These are phyloP conservation scores for Sugiyamaella japonica DNA, from an alignment of 1,139 yeast genomes.

Conservation along the genomic window DNA sequence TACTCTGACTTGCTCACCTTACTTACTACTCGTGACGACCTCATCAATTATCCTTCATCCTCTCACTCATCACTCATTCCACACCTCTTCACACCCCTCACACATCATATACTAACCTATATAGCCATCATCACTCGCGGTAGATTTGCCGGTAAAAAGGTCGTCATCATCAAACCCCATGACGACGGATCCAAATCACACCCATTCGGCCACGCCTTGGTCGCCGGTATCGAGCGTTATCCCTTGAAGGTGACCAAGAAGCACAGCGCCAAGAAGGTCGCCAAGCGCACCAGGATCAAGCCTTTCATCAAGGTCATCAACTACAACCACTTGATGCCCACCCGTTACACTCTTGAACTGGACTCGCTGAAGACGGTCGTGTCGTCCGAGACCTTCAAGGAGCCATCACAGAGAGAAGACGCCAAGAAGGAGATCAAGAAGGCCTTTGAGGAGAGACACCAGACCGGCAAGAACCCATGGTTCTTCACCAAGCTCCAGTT, in stretches of 20 bases:
- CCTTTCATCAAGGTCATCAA: conserved; percentile 98
- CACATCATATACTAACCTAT: conserved; percentile 7
- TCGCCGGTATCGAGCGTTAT: conserved; percentile 99
- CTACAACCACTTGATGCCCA: conserved; percentile 99
- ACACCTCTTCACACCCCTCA: neutral
- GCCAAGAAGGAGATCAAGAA: conserved; percentile 99
- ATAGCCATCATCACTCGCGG: conserved; percentile 99
- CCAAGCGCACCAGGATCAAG: conserved; percentile 98
- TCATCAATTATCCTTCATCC: neutral
- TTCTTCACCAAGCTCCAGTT: conserved; percentile 98
- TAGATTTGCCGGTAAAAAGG: conserved; percentile 99
- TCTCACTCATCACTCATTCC: neutral
- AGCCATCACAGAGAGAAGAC: conserved; percentile 98
- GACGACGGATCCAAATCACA: conserved; percentile 99
- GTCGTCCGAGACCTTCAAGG: conserved; percentile 90
- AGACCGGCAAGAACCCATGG: conserved; percentile 99
- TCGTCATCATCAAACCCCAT: conserved; percentile 97
- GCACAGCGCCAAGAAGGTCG: conserved; percentile 94
- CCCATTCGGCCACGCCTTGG: conserved; percentile 99
- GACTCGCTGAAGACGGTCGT: conserved; percentile 92
- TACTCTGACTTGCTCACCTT: no score
- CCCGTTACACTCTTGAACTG: conserved; percentile 98
- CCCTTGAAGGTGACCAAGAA: conserved; percentile 96
- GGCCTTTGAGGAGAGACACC: conserved; percentile 99
- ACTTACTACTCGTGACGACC: no score